These are phyloP conservation scores for Schoenoplectus triqueter DNA, from an alignment of 202 grass and related monocot species.

Conservation along the genomic window DNA sequence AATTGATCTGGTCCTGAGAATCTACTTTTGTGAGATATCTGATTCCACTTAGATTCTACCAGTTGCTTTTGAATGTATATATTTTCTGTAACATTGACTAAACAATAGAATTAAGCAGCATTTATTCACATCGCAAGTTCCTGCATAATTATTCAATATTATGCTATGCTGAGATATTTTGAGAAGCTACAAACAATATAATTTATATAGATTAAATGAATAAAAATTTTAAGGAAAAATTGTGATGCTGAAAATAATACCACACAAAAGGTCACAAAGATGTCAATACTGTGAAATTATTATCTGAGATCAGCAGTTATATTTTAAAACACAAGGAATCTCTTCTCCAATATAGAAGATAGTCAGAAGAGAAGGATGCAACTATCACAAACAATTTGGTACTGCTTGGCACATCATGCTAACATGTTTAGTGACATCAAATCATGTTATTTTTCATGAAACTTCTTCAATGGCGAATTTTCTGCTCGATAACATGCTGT, in stretches of 20 bases:
- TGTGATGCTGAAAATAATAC: not conserved
- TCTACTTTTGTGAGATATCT: slow-evolving; percentile 39
- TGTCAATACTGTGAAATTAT: not conserved
- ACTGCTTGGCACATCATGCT: slow-evolving; percentile 26
- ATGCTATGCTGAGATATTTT: not conserved
- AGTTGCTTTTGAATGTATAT: not conserved
- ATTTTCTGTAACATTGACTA: not conserved
- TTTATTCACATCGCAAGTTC: not conserved
- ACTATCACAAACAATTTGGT: not conserved
- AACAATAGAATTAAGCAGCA: not conserved
- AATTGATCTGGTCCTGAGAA: not conserved
- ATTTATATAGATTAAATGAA: not conserved
- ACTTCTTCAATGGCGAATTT: no score
- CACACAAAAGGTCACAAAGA: slow-evolving; percentile 15
- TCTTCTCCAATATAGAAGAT: not conserved
- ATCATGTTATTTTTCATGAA: not conserved
- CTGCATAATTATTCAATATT: not conserved
- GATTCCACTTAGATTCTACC: slow-evolving; percentile 43
- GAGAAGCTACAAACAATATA: not conserved
- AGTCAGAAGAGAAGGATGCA: not conserved
- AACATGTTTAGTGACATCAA: slow-evolving; percentile 12
- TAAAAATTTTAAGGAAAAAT: not conserved
- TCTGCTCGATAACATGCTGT: no score
- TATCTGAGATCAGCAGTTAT: not conserved
- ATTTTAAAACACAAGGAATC: not conserved